phyloP scores from a whole-genome alignment of 2,329 filamentous ascomycete genomes.

The Fusarium sp. region DNA sequence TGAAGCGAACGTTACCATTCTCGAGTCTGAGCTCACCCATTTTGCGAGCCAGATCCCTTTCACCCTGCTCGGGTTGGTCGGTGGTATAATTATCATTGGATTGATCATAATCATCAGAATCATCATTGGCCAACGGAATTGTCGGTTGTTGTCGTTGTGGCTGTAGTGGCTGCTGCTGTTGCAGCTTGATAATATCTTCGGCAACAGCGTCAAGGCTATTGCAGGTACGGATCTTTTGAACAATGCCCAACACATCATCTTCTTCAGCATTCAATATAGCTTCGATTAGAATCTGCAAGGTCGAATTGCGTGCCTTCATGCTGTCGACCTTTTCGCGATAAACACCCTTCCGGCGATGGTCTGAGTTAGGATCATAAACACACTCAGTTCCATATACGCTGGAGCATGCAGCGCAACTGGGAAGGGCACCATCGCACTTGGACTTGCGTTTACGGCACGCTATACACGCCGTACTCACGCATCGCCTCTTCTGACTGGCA shows the following conservation, averaged over 20 bases:
- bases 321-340: conserved; percentile 94
- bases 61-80: conserved; percentile 62
- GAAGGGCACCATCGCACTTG: conserved; percentile 91
- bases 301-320: conserved; percentile 86
- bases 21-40: conserved; percentile 92
- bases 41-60: conserved; percentile 87
- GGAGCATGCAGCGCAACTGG: conserved; percentile 93
- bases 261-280: conserved; percentile 92
- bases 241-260: conserved; percentile 82
- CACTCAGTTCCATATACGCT: conserved; percentile 93
- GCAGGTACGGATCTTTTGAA: conserved; percentile 88
- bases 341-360: conserved; percentile 95
- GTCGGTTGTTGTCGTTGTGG: conserved; percentile 53
- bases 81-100: conserved; percentile 53
- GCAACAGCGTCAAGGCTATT: conserved; percentile 72
- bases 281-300: conserved; percentile 90
- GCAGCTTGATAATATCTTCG: conserved; percentile 61
- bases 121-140: conserved; percentile 50
- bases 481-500: conserved; percentile 73
- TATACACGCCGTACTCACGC: conserved; percentile 86
- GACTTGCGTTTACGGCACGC: conserved; percentile 83
- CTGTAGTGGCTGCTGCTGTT: conserved; percentile 47
- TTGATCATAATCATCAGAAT: conserved; percentile 55
- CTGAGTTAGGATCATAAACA: conserved; percentile 94
- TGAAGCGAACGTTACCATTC: conserved; percentile 88